A percentile compares a stretch with the other conserved stretches of the same genome.
Conservation (phyloP, 495 filamentous ascomycete species). For the Hypoxylon crocopeplum region DNA sequence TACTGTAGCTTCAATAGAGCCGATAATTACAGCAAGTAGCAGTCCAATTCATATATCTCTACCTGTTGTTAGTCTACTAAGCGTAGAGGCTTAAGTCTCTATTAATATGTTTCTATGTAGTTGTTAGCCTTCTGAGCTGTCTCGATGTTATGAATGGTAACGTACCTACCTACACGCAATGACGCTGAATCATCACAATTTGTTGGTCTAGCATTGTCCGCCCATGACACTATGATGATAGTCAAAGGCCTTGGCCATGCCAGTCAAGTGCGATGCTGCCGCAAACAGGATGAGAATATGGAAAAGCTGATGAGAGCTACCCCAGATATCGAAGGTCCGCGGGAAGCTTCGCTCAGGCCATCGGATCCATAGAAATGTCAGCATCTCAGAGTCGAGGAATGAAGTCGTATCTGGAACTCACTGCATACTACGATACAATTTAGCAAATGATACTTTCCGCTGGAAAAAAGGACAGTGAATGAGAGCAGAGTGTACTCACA, state of each 20-base stretch:
- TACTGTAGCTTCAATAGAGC: no score
- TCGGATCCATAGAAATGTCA: constrained; percentile 46
- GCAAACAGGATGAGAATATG: constrained; percentile 75
- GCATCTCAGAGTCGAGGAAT: constrained; percentile 4
- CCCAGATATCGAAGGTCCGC: constrained; percentile 75
- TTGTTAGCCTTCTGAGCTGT: no score
- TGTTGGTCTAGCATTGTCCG: constrained; percentile 37
- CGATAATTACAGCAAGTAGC: background rate
- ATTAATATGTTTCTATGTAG: background rate
- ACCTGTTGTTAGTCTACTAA: background rate
- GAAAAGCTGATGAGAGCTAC: constrained; percentile 82
- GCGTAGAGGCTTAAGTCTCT: no score
- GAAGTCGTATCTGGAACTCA: constrained; percentile 24
- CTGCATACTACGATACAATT: constrained; percentile 25
- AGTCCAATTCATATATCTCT: background rate
- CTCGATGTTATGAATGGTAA: no score
- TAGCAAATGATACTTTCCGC: background rate
- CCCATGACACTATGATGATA: constrained; percentile 52
- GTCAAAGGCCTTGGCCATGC: constrained; percentile 62
- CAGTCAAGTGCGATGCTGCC: constrained; percentile 67
- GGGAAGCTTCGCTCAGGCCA: constrained; percentile 70
- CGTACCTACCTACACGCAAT: no score
- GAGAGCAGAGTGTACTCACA: constrained; percentile 9
- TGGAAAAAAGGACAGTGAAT: background rate
- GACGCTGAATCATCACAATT: background rate